A percentile compares a stretch with the other conserved stretches of the same genome.
phyloP scores from a whole-genome alignment of 192 early-diverging fungal genomes.

The Linderina pennispora region DNA sequence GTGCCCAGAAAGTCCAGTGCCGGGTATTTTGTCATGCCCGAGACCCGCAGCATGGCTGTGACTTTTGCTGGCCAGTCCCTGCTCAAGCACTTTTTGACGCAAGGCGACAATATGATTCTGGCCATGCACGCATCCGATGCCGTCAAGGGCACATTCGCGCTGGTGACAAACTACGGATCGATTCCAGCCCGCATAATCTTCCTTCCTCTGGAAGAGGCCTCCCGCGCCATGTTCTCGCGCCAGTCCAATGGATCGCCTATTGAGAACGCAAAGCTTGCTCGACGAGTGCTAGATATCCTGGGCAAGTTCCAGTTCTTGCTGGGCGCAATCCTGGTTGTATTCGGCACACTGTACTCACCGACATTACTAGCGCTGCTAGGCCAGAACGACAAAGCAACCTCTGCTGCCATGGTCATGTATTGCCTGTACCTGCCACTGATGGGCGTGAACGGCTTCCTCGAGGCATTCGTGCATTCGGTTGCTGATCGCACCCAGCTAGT shows the following conservation, averaged over 20 bases:
- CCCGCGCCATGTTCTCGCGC: constrained; percentile 78
- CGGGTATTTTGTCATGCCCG: constrained; percentile 57
- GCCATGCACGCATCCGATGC: constrained; percentile 47
- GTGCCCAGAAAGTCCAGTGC: neutral
- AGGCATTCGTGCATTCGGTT: constrained; percentile 88
- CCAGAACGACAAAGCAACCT: constrained; percentile 52
- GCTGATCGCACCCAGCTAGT: constrained; percentile 59
- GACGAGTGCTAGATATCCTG: constrained; percentile 13
- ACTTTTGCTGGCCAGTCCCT: constrained; percentile 81
- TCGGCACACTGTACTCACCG: constrained; percentile 73
- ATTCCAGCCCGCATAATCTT: constrained; percentile 86
- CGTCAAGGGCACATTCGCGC: constrained; percentile 76
- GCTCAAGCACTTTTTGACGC: constrained; percentile 91
- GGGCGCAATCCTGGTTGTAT: constrained; percentile 66
- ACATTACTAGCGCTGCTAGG: constrained; percentile 51
- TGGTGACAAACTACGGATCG: constrained; percentile 88
- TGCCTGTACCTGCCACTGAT: constrained; percentile 90
- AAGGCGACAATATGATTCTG: constrained; percentile 95
- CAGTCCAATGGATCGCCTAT: too few relatives aligned
- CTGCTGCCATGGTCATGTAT: constrained; percentile 63
- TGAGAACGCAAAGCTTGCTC: constrained; percentile 9
- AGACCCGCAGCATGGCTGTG: constrained; percentile 59
- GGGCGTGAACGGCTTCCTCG: constrained; percentile 93
- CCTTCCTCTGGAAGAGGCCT: constrained; percentile 89
- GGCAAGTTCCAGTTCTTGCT: constrained; percentile 49